Evolutionary conservation across 106 monocot species (phyloP).

Genomic region (Dioscorea alata): DNA sequence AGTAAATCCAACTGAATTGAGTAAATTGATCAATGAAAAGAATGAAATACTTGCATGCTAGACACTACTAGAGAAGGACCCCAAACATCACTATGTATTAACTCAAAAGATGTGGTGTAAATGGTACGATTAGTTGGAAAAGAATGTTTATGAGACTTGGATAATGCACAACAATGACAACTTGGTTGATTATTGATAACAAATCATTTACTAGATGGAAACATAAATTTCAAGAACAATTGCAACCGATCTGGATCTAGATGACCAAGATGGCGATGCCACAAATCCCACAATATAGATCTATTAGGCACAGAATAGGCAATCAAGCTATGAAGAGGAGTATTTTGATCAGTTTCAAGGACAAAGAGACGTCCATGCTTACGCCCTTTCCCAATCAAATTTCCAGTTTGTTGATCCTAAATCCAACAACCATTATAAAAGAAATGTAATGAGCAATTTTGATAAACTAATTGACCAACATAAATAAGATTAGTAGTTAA

Average conservation of each 20-base stretch:
- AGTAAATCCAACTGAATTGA: not conserved
- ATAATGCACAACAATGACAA: slow-evolving; percentile 1
- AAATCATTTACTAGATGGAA: not conserved
- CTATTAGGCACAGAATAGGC: not conserved
- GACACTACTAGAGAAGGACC: not conserved
- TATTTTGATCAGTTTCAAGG: not conserved
- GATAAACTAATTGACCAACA: not conserved
- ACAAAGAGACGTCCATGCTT: not conserved
- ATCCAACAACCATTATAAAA: slow-evolving; percentile 6
- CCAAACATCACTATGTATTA: too few species aligned
- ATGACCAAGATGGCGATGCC: not conserved
- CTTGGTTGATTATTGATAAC: too few species aligned
- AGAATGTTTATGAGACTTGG: slow-evolving; percentile 9
- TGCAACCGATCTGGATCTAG: too few species aligned
- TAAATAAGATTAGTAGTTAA: slow-evolving; percentile 1
- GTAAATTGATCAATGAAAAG: slow-evolving; percentile 13
- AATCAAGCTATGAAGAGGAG: not conserved
- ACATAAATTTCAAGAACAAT: slow-evolving; percentile 6
- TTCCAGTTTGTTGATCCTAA: slow-evolving; percentile 10
- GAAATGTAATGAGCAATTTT: slow-evolving; percentile 10
- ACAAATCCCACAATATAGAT: not conserved
- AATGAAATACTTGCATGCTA: slow-evolving; percentile 2
- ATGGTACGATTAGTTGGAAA: too few species aligned
- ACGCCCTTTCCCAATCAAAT: slow-evolving; percentile 6
- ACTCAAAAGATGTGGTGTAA: too few species aligned